Conservation (phyloP, 208 protist genomes). For the Acanthamoeba triangularis region DNA sequence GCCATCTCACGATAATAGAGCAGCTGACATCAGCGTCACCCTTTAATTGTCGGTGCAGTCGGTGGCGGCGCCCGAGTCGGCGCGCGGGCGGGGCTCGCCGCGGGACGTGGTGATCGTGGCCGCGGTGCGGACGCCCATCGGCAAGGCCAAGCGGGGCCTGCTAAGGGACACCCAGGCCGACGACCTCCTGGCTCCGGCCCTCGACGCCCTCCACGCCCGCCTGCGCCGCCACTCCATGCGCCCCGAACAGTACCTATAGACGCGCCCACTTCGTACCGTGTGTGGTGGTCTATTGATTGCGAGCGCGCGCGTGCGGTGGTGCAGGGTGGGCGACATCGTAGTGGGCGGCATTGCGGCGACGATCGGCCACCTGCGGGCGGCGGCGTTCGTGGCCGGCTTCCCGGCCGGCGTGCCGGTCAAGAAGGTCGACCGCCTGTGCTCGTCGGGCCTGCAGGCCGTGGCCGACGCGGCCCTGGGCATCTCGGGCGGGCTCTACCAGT, state of each 20-base stretch:
- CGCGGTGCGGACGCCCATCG: slow-evolving; percentile 80
- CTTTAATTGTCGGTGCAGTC: neutral
- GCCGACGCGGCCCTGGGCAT: slow-evolving; percentile 80
- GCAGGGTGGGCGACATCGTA: slow-evolving; percentile 76
- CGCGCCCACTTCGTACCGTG: slow-evolving; percentile 64
- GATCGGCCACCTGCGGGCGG: neutral
- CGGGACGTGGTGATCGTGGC: slow-evolving; percentile 41
- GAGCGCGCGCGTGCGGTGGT: neutral
- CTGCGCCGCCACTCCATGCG: slow-evolving; percentile 56
- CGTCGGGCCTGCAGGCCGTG: slow-evolving; percentile 82
- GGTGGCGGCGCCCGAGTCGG: neutral
- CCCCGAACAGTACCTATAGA: slow-evolving; percentile 77
- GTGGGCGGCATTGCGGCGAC: slow-evolving; percentile 64
- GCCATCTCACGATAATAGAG: neutral
- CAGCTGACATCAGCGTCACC: too few species aligned
- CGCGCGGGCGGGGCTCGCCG: neutral
- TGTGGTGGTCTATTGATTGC: neutral
- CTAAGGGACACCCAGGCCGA: slow-evolving; percentile 83
- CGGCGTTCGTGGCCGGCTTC: slow-evolving; percentile 79
- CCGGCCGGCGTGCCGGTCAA: slow-evolving; percentile 79
- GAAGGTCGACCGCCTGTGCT: slow-evolving; percentile 83
- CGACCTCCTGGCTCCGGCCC: slow-evolving; percentile 80
- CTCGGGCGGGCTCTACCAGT: slow-evolving; percentile 56
- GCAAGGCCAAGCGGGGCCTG: slow-evolving; percentile 82
- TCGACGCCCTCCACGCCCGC: slow-evolving; percentile 73